Conservation (phyloP, 805 yeast species). For the Priceomyces melissophilus region DNA sequence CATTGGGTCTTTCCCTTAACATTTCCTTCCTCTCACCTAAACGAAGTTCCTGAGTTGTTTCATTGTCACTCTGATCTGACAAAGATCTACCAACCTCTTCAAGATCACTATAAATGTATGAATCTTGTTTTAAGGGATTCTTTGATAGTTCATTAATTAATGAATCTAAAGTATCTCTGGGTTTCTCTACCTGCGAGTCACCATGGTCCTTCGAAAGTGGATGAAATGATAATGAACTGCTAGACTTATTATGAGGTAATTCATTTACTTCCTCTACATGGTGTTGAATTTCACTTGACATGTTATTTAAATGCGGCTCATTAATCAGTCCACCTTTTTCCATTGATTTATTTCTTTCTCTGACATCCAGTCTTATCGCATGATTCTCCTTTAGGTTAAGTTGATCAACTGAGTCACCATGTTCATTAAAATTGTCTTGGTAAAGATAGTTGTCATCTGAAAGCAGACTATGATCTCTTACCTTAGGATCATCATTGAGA, state of each 20-base stretch:
- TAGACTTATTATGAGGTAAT: conserved; percentile 3
- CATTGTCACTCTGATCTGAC: neutral
- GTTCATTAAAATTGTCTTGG: neutral
- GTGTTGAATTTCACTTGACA: neutral
- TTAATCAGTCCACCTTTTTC: too few species aligned
- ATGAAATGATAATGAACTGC: too few species aligned
- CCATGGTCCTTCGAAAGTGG: conserved; percentile 1
- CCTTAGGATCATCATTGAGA: conserved; percentile 18
- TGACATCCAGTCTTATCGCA: too few species aligned
- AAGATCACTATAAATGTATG: neutral
- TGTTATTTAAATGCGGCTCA: too few species aligned
- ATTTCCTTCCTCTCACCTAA: too few species aligned
- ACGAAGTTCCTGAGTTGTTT: too few species aligned
- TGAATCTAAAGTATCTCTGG: conserved; percentile 32
- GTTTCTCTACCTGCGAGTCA: too few species aligned
- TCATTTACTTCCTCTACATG: conserved; percentile 3
- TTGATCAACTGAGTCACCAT: conserved; percentile 6
- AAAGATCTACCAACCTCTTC: neutral
- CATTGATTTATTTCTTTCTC: too few species aligned
- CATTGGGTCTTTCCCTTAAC: too few species aligned
- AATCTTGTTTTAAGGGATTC: conserved; percentile 11
- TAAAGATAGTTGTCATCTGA: neutral
- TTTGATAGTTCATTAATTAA: conserved; percentile 34
- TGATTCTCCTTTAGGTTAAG: neutral
- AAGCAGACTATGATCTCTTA: conserved; percentile 6